Evolutionary conservation across 306 rosid genomes (phyloP).

Genomic region (Trichosanthes truncata): DNA sequence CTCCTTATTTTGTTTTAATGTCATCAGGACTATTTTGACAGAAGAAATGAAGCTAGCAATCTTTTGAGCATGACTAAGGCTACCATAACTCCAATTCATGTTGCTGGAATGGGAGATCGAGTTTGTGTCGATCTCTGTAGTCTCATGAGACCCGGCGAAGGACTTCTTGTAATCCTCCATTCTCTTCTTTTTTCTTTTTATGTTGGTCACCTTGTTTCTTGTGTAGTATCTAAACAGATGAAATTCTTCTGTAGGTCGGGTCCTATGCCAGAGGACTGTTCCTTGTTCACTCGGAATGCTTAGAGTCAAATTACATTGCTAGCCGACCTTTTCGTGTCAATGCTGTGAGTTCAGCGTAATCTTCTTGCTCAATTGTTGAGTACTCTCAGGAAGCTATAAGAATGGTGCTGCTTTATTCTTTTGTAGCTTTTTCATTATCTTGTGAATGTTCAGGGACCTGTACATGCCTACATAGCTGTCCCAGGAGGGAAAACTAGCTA

Average conservation of each 20-base stretch:
- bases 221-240: not conserved
- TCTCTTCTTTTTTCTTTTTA: not conserved
- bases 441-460: constrained; percentile 51
- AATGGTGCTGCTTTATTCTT: not conserved
- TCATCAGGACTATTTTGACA: constrained; percentile 80
- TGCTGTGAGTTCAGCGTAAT: constrained; percentile 47
- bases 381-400: not conserved
- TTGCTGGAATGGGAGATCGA: constrained; percentile 88
- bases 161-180: constrained; percentile 55
- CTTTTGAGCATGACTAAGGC: constrained; percentile 67
- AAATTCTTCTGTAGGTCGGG: constrained; percentile 46
- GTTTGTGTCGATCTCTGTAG: constrained; percentile 92
- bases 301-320: constrained; percentile 84
- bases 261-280: constrained; percentile 87
- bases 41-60: constrained; percentile 52
- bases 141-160: constrained; percentile 90
- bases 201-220: not conserved
- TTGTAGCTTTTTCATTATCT: not conserved
- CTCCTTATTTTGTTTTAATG: constrained; percentile 27
- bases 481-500: constrained; percentile 86
- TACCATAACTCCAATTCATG: constrained; percentile 51
- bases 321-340: constrained; percentile 93
- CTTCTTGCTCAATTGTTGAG: not conserved
- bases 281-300: constrained; percentile 87
- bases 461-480: constrained; percentile 74